Evolutionary conservation across 2,329 filamentous ascomycete species (phyloP).

Genomic region (Fusarium gaditjirri): DNA sequence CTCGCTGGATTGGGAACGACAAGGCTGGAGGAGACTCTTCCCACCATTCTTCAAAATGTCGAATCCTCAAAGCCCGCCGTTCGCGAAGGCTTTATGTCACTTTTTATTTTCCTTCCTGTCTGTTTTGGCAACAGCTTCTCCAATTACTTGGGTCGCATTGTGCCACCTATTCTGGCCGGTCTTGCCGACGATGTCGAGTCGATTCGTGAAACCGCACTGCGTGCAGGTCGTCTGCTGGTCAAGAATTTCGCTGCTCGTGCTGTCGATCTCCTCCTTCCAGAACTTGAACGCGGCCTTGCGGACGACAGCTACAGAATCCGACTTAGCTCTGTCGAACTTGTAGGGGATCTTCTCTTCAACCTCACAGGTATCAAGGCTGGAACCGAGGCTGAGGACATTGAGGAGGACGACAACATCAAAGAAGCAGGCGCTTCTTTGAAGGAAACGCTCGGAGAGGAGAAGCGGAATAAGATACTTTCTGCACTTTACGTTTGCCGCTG

Average conservation of each 20-base stretch:
- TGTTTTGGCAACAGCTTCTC: constrained; percentile 99
- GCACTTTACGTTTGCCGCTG: constrained; percentile 97
- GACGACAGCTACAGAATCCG: constrained; percentile 98
- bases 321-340: constrained; percentile 96
- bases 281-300: constrained; percentile 94
- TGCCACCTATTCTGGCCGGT: constrained; percentile 92
- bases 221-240: constrained; percentile 91
- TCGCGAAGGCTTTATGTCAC: constrained; percentile 98
- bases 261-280: constrained; percentile 92
- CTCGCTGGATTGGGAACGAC: constrained; percentile 93
- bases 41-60: constrained; percentile 96
- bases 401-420: constrained; percentile 81
- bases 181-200: constrained; percentile 96
- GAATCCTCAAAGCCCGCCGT: constrained; percentile 90
- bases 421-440: constrained; percentile 94
- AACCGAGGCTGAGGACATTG: constrained; percentile 78
- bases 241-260: constrained; percentile 98
- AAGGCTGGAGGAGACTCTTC: constrained; percentile 93
- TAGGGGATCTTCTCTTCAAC: constrained; percentile 97
- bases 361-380: constrained; percentile 91
- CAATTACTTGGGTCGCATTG: constrained; percentile 93
- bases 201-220: constrained; percentile 94
- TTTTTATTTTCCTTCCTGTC: constrained; percentile 98
- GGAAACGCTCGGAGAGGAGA: constrained; percentile 94
- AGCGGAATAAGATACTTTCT: constrained; percentile 96